Evolutionary conservation across 768 basidiomycete species (phyloP).

Genomic region (Calvatia gigantea): DNA sequence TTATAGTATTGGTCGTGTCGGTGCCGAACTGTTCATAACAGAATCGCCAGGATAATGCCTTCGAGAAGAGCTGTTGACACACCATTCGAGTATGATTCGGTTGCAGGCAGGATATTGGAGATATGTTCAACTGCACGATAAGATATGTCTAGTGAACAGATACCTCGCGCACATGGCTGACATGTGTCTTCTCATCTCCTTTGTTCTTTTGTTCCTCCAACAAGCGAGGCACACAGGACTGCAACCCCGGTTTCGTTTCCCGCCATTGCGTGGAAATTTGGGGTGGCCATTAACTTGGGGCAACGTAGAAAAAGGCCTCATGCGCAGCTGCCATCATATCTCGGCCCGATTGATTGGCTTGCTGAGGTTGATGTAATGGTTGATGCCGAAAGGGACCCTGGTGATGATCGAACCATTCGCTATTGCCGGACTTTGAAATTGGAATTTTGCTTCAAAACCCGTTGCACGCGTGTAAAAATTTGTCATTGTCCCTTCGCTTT

Average conservation of each 20-base stretch:
- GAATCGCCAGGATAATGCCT: too few species aligned
- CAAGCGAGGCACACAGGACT: not conserved
- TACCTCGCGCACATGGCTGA: too few species aligned
- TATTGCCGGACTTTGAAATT: too few species aligned
- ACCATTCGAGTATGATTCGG: too few species aligned
- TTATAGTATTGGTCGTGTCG: too few species aligned
- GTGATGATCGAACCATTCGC: slow-evolving; percentile 1
- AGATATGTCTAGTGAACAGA: too few species aligned
- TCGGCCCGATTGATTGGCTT: not conserved
- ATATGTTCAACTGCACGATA: too few species aligned
- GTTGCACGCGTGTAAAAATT: not conserved
- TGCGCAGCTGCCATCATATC: not conserved
- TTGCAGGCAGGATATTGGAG: too few species aligned
- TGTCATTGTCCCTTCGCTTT: slow-evolving; percentile 11
- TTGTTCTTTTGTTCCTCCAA: not conserved
- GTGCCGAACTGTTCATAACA: too few species aligned
- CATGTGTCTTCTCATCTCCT: not conserved
- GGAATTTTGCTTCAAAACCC: not conserved
- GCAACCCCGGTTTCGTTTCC: not conserved
- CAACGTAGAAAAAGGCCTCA: not conserved
- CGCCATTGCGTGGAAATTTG: not conserved
- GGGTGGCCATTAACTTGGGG: not conserved
- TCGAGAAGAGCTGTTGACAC: too few species aligned
- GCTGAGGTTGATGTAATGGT: not conserved
- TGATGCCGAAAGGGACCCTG: slow-evolving; percentile 10